These are phyloP conservation scores for Metschnikowia matae DNA, from an alignment of 805 yeast species.

Conservation along the genomic window DNA sequence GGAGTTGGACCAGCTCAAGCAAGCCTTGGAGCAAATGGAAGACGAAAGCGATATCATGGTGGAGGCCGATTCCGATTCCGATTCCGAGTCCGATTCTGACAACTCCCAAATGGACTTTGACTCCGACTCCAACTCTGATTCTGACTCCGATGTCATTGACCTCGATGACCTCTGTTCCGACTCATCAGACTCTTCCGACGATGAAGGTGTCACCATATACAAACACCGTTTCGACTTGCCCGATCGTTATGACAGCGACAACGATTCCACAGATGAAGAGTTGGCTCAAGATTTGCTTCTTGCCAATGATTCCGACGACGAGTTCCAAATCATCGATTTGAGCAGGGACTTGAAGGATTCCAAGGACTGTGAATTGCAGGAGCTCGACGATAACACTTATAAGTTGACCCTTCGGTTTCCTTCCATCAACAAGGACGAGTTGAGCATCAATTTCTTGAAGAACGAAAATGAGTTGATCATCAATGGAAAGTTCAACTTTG, in stretches of 20 bases:
- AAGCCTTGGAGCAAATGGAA: constrained; percentile 13
- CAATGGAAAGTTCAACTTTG: constrained; percentile 37
- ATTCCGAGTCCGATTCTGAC: no score
- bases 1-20: constrained; percentile 21
- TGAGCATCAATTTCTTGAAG: constrained; percentile 37
- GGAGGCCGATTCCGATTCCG: constrained; percentile 15
- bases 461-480: constrained; percentile 39
- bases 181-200: constrained; percentile 23
- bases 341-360: constrained; percentile 39
- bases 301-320: constrained; percentile 15
- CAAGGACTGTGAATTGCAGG: constrained; percentile 41
- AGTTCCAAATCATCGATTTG: constrained; percentile 33
- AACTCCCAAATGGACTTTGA: constrained; percentile 14
- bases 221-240: constrained; percentile 39
- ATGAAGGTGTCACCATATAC: constrained; percentile 42
- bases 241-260: constrained; percentile 28
- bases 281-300: constrained; percentile 10
- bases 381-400: constrained; percentile 36
- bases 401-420: constrained; percentile 41
- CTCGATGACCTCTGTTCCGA: constrained; percentile 17
- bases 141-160: constrained; percentile 14
- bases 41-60: constrained; percentile 19
- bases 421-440: constrained; percentile 36
- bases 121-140: constrained; percentile 30
- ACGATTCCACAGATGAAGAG: constrained; percentile 39